These are phyloP conservation scores for Dothideomycetidae sp. DNA, from an alignment of 2,329 filamentous ascomycete genomes.

Conservation along the genomic window DNA sequence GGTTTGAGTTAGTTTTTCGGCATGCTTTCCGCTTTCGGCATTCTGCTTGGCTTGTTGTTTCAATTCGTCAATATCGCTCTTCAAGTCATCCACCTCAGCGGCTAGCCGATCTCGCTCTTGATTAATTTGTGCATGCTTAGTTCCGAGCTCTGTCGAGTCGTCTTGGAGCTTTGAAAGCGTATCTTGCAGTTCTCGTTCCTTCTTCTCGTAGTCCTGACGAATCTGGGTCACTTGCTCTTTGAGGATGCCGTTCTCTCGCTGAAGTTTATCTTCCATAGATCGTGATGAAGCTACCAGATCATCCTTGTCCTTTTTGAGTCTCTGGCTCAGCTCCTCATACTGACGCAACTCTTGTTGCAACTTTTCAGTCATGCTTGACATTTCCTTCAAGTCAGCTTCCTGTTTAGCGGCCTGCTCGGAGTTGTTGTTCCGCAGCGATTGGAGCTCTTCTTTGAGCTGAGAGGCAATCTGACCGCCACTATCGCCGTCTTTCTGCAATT, in stretches of 20 bases:
- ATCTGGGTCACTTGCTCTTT: conserved; percentile 5
- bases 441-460: conserved; percentile 12
- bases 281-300: conserved; percentile 1
- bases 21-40: not conserved
- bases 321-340: conserved; percentile 8
- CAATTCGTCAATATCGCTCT: conserved; percentile 1
- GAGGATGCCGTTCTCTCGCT: conserved; percentile 7
- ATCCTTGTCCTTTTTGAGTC: conserved; percentile 5
- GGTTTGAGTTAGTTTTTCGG: conserved; percentile 2
- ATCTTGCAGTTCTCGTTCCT: conserved; percentile 9
- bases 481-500: conserved; percentile 15
- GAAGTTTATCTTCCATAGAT: conserved; percentile 6
- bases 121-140: conserved; percentile 4
- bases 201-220: not conserved
- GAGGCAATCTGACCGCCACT: conserved; percentile 14
- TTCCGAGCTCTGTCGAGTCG: conserved; percentile 4
- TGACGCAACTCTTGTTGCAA: conserved; percentile 9
- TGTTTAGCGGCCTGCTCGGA: not conserved
- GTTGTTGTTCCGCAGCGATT: not conserved
- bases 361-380: conserved; percentile 9
- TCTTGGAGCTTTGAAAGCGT: conserved; percentile 6
- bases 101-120: conserved; percentile 5
- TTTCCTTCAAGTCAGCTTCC: conserved; percentile 8
- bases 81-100: not conserved
- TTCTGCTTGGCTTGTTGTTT: not conserved